These are phyloP conservation scores for Allium sativum DNA, from an alignment of 106 monocot genomes.

Conservation along the genomic window DNA sequence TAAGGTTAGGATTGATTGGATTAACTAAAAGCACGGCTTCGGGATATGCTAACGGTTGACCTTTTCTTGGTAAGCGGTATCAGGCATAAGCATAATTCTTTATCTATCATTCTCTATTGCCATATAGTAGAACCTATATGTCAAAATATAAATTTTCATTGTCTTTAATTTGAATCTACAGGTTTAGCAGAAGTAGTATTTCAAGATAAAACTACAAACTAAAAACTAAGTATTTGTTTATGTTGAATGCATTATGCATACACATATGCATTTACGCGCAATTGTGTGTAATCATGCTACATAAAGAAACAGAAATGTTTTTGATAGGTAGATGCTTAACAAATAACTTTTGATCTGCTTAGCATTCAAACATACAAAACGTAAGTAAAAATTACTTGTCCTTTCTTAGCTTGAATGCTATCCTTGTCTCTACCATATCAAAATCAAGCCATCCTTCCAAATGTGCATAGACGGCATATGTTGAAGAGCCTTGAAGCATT, in stretches of 20 bases:
- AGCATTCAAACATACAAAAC: too few relatives aligned
- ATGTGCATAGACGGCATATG: slow-evolving; percentile 57
- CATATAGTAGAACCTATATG: slow-evolving; percentile 56
- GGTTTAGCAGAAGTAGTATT: too few relatives aligned
- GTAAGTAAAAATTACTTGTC: slow-evolving; percentile 25
- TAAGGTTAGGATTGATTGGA: slow-evolving; percentile 45
- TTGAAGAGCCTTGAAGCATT: slow-evolving; percentile 34
- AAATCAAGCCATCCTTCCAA: slow-evolving; percentile 37
- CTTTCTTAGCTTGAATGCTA: slow-evolving; percentile 51
- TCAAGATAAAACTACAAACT: too few relatives aligned
- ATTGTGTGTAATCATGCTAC: too few relatives aligned
- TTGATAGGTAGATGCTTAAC: too few relatives aligned
- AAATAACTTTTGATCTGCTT: too few relatives aligned
- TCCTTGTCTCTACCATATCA: slow-evolving; percentile 28
- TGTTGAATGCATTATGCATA: too few relatives aligned
- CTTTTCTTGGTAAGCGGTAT: slow-evolving; percentile 23
- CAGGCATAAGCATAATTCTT: slow-evolving; percentile 57
- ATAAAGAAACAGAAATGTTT: too few relatives aligned
- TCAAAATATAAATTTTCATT: neutral
- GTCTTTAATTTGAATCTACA: too few relatives aligned
- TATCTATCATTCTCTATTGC: slow-evolving; percentile 52
- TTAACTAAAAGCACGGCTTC: slow-evolving; percentile 46
- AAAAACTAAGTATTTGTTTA: too few relatives aligned
- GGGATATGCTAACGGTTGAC: slow-evolving; percentile 37
- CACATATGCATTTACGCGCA: too few relatives aligned